Evolutionary conservation across 305 asterid genomes (phyloP), one percentile per base, ranked within the genome.

Genomic region (Stenogyne calaminthoides): DNA sequence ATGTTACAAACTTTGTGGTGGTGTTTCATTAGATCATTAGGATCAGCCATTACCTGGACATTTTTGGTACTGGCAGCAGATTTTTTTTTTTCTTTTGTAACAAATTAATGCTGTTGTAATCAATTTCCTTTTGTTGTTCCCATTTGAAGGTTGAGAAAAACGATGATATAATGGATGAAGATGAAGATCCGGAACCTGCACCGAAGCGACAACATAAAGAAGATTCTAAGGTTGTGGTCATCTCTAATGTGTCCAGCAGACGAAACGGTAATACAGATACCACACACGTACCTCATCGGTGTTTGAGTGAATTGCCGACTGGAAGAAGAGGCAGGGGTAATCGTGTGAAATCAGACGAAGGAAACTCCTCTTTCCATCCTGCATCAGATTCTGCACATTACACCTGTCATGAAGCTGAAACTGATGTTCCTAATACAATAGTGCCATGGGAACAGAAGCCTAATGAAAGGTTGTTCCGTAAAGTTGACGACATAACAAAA

Each of bases 401-500:
- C 4, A 32, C 7, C 37, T 10, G 10, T 15, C 32, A 9, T 2
- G 74, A 47, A 7, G 10, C 5, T 11, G 9, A 20, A 11, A 6
- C 1, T 5, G 11, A 20, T 46, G 63, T 15, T 67, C 59, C 34
- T 19, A 65, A 20, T 60, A 64, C 66, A 14, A 27, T 9, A 63
- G 70, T 20, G 69, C 64, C 47, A 65, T 29, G 12, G 52, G 65
- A 64, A 78, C 67, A 66, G 64, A 18, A 54, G 70, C 72, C 70
- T 44, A n/a, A 12, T n/a, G n/a, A 71, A 80, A 76, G 57, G 20
- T 64, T 4, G 9, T 39, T 80, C 36, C 75, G 37, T 36, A 70
- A 64, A 47, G 66, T 84, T 59, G 11, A 9, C 1, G 97, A 91
- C 72, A 85, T 91, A 64, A 69, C 92, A 47, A 89, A 80, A n/a